Conservation (phyloP, 1,284 basidiomycete genomes). For the Clitocybe nebularis region DNA sequence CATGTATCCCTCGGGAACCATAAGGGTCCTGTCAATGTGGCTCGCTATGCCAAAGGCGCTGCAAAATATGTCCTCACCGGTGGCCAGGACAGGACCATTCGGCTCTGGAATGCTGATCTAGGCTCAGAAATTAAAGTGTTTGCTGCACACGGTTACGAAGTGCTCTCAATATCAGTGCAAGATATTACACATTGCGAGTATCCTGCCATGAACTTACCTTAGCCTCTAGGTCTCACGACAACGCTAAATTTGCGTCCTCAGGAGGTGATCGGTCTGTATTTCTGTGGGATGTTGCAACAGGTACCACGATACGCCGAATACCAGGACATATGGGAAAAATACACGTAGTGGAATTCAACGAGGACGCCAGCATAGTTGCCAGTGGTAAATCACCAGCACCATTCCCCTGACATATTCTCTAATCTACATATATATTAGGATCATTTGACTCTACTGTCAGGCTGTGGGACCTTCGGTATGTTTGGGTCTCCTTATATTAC, state of each 20-base stretch:
- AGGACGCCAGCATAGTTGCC: constrained; percentile 80
- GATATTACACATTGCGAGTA: constrained; percentile 22
- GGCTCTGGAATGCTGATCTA: constrained; percentile 85
- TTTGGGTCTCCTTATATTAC: too few relatives aligned
- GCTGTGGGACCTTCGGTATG: constrained; percentile 84
- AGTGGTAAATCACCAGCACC: constrained; percentile 68
- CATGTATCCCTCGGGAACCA: constrained; percentile 62
- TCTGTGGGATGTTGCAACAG: constrained; percentile 93
- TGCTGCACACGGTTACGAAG: constrained; percentile 89
- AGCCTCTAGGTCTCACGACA: constrained; percentile 76
- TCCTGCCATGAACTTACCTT: constrained; percentile 5
- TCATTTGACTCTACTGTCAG: constrained; percentile 86
- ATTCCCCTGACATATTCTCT: too few relatives aligned
- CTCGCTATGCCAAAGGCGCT: constrained; percentile 79
- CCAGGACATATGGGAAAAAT: constrained; percentile 89
- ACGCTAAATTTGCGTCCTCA: constrained; percentile 89
- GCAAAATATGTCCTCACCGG: constrained; percentile 90
- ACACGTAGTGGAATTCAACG: constrained; percentile 86
- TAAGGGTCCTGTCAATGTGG: constrained; percentile 80
- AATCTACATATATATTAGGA: constrained; percentile 41
- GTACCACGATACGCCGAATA: constrained; percentile 76
- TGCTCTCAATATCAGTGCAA: constrained; percentile 86
- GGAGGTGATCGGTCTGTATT: constrained; percentile 93
- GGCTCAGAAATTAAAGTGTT: constrained; percentile 92
- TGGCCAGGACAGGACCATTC: constrained; percentile 85